Evolutionary conservation across 768 basidiomycete species (phyloP).

Genomic region (Hydnomerulius pinastri): DNA sequence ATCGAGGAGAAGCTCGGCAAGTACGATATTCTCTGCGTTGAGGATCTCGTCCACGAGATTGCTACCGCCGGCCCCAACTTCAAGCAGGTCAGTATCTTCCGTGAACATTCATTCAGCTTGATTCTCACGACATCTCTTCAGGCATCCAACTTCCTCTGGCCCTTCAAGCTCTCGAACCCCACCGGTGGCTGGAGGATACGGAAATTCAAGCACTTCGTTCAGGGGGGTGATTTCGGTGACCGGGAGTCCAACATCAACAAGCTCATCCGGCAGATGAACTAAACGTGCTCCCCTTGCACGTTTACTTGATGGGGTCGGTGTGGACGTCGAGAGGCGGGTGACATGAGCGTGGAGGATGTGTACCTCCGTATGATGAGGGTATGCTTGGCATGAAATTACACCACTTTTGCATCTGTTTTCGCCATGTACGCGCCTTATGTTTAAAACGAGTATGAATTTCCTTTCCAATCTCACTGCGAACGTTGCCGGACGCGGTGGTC

Average conservation of each 20-base stretch:
- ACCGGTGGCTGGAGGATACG: constrained; percentile 97
- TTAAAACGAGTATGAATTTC: constrained; percentile 27
- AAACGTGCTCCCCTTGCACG: constrained; percentile 18
- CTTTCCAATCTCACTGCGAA: not conserved
- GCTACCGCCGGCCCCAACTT: constrained; percentile 95
- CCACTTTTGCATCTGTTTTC: constrained; percentile 14
- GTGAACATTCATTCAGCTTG: not conserved
- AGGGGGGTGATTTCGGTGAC: constrained; percentile 98
- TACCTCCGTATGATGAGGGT: constrained; percentile 26
- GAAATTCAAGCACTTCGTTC: constrained; percentile 96
- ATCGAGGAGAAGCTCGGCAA: constrained; percentile 91
- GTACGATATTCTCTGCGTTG: constrained; percentile 93
- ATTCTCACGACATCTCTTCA: constrained; percentile 24
- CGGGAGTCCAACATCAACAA: constrained; percentile 97
- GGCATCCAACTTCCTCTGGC: constrained; percentile 98
- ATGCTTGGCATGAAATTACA: constrained; percentile 34
- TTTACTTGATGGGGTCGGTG: not conserved
- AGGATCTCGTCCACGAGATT: constrained; percentile 98
- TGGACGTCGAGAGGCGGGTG: constrained; percentile 5
- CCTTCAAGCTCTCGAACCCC: constrained; percentile 99
- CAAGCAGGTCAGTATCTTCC: constrained; percentile 77
- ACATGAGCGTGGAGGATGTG: constrained; percentile 11
- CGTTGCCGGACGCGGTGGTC: not conserved
- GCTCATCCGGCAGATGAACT: constrained; percentile 96
- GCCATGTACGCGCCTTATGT: constrained; percentile 31